Conservation (phyloP, 1,139 yeast species). For the Magnusiomyces clavatus region DNA sequence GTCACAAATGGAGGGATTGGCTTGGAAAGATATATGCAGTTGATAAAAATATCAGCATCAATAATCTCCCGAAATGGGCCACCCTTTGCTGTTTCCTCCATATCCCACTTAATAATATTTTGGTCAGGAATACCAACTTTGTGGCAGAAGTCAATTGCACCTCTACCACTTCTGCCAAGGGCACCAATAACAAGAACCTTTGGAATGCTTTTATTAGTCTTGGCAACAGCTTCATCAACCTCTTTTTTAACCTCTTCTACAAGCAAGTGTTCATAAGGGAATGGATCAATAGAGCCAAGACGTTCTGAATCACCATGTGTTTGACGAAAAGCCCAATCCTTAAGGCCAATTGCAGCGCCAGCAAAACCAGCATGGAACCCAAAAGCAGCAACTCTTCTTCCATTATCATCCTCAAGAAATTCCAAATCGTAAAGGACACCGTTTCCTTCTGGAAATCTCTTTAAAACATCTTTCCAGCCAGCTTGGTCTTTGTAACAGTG, state of each 20-base stretch:
- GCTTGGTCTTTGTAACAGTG: slow-evolving; percentile 97
- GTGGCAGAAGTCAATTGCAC: slow-evolving; percentile 78
- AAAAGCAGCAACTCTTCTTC: slow-evolving; percentile 98
- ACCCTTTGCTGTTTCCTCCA: slow-evolving; percentile 91
- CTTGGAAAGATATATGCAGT: slow-evolving; percentile 88
- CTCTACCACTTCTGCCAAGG: slow-evolving; percentile 98
- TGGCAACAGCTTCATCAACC: slow-evolving; percentile 50
- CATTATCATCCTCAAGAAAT: slow-evolving; percentile 86
- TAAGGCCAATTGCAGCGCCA: slow-evolving; percentile 93
- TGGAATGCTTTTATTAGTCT: slow-evolving; percentile 61
- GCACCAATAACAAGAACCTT: slow-evolving; percentile 90
- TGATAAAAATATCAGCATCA: slow-evolving; percentile 77
- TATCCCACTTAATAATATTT: slow-evolving; percentile 88
- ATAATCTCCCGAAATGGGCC: slow-evolving; percentile 95
- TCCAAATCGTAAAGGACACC: slow-evolving; percentile 90
- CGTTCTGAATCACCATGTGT: slow-evolving; percentile 59
- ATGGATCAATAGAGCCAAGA: slow-evolving; percentile 61
- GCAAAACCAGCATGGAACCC: slow-evolving; percentile 99
- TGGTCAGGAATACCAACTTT: slow-evolving; percentile 84
- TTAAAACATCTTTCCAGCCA: slow-evolving; percentile 90
- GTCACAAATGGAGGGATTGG: slow-evolving; percentile 91
- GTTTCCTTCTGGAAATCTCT: slow-evolving; percentile 83
- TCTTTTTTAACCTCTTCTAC: slow-evolving; percentile 61
- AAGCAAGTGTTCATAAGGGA: slow-evolving; percentile 68
- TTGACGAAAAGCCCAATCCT: slow-evolving; percentile 92